phyloP scores from a whole-genome alignment of 2,329 filamentous ascomycete genomes.

The Pseudocercospora macadamiae region DNA sequence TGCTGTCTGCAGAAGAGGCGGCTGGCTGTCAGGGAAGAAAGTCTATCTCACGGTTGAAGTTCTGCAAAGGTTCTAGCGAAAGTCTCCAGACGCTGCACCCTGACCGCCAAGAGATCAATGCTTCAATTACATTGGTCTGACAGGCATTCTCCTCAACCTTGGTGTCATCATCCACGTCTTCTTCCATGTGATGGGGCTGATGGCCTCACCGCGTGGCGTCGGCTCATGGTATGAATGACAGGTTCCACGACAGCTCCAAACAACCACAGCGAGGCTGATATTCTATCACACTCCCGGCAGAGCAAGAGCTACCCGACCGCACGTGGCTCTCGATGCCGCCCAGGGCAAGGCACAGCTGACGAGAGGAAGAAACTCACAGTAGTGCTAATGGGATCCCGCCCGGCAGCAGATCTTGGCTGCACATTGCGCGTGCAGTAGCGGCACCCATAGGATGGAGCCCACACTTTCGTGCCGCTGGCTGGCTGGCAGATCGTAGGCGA shows the following conservation, averaged over 20 bases:
- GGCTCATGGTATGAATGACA: not conserved
- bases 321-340: not conserved
- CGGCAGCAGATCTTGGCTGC: constrained; percentile 9
- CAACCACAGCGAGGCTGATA: too few species aligned
- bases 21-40: not conserved
- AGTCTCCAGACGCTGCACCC: not conserved
- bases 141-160: not conserved
- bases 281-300: too few species aligned
- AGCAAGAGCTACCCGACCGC: too few species aligned
- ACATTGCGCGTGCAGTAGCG: constrained; percentile 16
- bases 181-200: too few species aligned
- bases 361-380: not conserved
- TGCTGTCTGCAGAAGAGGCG: not conserved
- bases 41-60: not conserved
- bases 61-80: constrained; percentile 1
- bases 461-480: constrained; percentile 2
- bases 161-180: too few species aligned
- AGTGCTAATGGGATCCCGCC: not conserved
- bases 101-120: not conserved
- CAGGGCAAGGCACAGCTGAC: not conserved
- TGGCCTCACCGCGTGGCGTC: not conserved
- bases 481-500: not conserved
- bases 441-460: constrained; percentile 2
- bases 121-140: not conserved
- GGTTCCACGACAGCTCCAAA: not conserved